Evolutionary conservation across 192 early-diverging fungal species (phyloP).

Genomic region (Podila epicladia): DNA sequence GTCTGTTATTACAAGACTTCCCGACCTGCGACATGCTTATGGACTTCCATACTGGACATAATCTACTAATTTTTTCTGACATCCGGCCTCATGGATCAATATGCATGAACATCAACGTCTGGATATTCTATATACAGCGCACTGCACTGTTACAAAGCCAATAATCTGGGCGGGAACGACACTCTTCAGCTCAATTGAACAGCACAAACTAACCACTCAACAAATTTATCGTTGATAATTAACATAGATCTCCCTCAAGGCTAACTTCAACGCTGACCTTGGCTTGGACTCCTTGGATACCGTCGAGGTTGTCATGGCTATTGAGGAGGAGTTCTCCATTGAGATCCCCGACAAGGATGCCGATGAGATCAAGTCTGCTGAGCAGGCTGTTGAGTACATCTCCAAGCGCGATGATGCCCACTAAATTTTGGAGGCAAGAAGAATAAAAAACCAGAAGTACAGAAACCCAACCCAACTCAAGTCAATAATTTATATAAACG

Average conservation of each 20-base stretch:
- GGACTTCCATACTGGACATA: no score
- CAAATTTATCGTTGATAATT: background rate
- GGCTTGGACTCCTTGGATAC: constrained; percentile 97
- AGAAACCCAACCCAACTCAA: background rate
- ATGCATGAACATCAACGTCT: no score
- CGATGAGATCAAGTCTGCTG: constrained; percentile 91
- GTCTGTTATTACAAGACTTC: no score
- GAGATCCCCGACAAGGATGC: constrained; percentile 98
- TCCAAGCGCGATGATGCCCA: constrained; percentile 75
- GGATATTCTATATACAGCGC: no score
- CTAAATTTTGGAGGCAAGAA: constrained; percentile 53
- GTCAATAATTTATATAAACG: no score
- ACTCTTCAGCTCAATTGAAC: no score
- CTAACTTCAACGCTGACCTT: constrained; percentile 94
- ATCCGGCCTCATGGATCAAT: no score
- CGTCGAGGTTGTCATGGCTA: constrained; percentile 99
- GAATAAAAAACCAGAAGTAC: background rate
- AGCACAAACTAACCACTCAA: background rate
- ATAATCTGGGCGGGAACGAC: no score
- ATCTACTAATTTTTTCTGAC: no score
- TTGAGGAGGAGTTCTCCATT: constrained; percentile 99
- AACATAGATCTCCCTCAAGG: constrained; percentile 78
- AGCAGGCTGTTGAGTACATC: constrained; percentile 91
- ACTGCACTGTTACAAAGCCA: no score
- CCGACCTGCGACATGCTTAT: no score